Base-by-base conservation (phyloP, 2,329 filamentous ascomycete species). In the Apiospora aurea region DNA sequence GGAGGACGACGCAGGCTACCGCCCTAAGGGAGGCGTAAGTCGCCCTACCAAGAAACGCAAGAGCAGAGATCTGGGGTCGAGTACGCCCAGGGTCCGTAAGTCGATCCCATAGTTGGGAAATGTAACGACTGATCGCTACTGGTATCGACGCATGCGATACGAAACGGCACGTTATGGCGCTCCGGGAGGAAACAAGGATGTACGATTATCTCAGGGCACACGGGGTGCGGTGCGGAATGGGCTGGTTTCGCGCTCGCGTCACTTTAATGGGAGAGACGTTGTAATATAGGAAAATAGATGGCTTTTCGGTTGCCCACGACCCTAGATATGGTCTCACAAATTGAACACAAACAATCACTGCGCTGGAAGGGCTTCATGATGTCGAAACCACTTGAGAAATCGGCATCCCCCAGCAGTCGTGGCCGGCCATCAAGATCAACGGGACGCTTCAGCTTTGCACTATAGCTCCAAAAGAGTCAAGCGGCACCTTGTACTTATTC, bases 1-100 rank as follows among this genome's bases (percentile, higher is more conserved):
- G 41, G 88, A 90, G 46, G 89, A 91, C 10, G 89, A 91, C 73
- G 80, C 82, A 0, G 88, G 89, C 4, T 91, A 91, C 78, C 84
- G 88, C 72, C 88, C 89, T 2, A 89, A 90, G 75, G 86, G 87
- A 2, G 89, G 88, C 2, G 84, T 83, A 2, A 86, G 83, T 49
- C 83, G 88, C 51, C 87, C 87, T 24, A 81, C 82, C 0, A 91
- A 90, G 83, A 90, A 89, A 84, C 84, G 88, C 4, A 90, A 88
- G 84, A 89, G 88, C 75, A 86, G 87, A 68, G 81, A 79, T 7
- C 24, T 75, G 34, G 73, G 61, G 4, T 73, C 73, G 41, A 72
- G 72, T 66, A 72, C 75, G 11, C 67, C 73, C 5, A 79, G 77
- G 72, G 57, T 69, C 2, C 77, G 75, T 49, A 79, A 77, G 72